Conservation (phyloP, 441 rosid species). For the Gossypium gossypioides region DNA sequence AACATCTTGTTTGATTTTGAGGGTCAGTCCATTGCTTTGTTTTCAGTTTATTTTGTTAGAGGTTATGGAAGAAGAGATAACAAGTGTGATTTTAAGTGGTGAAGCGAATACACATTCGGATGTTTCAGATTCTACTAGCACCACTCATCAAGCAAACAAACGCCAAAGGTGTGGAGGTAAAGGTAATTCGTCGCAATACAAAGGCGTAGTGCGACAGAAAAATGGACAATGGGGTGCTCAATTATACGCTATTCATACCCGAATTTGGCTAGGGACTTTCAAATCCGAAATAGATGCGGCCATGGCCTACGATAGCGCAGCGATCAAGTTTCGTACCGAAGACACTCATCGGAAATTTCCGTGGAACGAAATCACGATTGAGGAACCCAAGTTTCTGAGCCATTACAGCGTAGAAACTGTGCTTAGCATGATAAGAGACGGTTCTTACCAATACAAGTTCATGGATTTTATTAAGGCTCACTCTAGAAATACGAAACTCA, state of each 20-base stretch:
- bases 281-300: slow-evolving; percentile 49
- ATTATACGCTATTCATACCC: slow-evolving; percentile 38
- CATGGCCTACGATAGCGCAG: slow-evolving; percentile 58
- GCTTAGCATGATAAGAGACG: slow-evolving; percentile 46
- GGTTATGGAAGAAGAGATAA: slow-evolving; percentile 24
- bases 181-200: slow-evolving; percentile 24
- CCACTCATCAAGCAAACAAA: slow-evolving; percentile 15
- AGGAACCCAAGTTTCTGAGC: slow-evolving; percentile 40
- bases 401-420: slow-evolving; percentile 29
- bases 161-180: slow-evolving; percentile 8
- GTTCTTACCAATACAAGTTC: slow-evolving; percentile 35
- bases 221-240: slow-evolving; percentile 65
- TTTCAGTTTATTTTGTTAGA: slow-evolving; percentile 7
- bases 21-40: not conserved
- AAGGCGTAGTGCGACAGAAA: slow-evolving; percentile 50
- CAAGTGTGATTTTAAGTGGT: slow-evolving; percentile 20
- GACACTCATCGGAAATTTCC: slow-evolving; percentile 38
- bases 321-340: slow-evolving; percentile 37
- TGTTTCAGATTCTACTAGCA: slow-evolving; percentile 31
- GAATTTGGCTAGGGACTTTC: slow-evolving; percentile 68
- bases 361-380: slow-evolving; percentile 12
- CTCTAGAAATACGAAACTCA: slow-evolving; percentile 8
- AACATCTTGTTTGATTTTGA: not conserved
- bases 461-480: slow-evolving; percentile 19
- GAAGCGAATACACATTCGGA: slow-evolving; percentile 10